Percentiles rank a stretch among this genome's conserved stretches.
phyloP scores from a whole-genome alignment of 164 flowering plant genomes.

The Nymphaea colorata region DNA sequence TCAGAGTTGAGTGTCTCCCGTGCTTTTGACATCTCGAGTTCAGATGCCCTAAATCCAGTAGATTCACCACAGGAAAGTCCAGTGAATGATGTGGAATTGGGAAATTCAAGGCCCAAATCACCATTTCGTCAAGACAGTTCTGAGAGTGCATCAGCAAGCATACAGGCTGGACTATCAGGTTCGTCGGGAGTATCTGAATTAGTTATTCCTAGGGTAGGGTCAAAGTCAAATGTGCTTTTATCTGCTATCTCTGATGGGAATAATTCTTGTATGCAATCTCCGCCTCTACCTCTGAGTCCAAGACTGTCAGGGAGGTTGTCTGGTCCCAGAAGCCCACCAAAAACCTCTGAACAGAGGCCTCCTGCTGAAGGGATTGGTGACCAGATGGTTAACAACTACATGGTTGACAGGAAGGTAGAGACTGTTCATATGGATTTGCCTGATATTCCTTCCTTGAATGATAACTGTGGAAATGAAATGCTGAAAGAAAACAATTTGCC shows the following conservation, averaged over 20 bases:
- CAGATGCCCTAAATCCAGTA: constrained; percentile 20
- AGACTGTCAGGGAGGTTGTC: constrained; percentile 48
- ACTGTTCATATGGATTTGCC: constrained; percentile 20
- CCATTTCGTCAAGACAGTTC: constrained; percentile 14
- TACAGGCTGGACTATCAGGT: constrained; percentile 22
- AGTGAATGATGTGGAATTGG: constrained; percentile 2
- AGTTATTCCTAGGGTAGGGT: background rate
- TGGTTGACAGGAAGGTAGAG: no score
- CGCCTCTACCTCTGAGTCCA: constrained; percentile 63
- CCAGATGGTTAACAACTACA: background rate
- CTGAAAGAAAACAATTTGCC: constrained; percentile 39
- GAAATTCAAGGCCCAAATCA: constrained; percentile 20
- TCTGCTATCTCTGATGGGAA: constrained; percentile 22
- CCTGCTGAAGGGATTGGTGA: background rate
- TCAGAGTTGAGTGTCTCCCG: constrained; percentile 44
- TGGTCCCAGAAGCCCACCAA: constrained; percentile 36
- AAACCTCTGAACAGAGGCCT: constrained; percentile 31
- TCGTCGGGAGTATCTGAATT: constrained; percentile 16
- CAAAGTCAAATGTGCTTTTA: background rate
- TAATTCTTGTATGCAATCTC: constrained; percentile 26
- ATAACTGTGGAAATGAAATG: constrained; percentile 33
- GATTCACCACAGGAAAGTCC: constrained; percentile 8
- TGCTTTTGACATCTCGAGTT: constrained; percentile 18
- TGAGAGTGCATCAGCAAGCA: constrained; percentile 21
- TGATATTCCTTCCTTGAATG: constrained; percentile 29